Base-by-base conservation (phyloP, 768 basidiomycete genomes). In the Cystoderma amianthinum region DNA sequence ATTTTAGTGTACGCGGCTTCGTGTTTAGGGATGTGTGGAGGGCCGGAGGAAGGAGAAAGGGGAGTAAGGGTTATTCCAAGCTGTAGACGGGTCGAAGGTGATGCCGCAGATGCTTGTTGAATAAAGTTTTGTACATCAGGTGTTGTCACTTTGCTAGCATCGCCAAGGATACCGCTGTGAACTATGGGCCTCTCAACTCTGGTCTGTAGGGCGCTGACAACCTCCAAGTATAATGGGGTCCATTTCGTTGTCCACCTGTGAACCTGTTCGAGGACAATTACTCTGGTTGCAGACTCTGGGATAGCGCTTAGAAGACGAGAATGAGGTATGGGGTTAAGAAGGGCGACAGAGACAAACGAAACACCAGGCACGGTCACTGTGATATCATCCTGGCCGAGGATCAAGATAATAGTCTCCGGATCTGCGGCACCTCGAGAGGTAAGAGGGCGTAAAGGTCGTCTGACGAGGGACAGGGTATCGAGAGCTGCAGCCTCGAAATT, bases 1-100 rank as follows among this genome's bases (percentile, higher is more conserved):
- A 97, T 84, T 58, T 84, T 87, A 47, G 86, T 92, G 68, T 98
- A 98, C 7, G 92, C 83, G 2, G 77, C 65, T 64, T 99, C 96
- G 57, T 95, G 89, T 55, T 80, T 80, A 7, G 96, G 96, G n/a
- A 92, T 65, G 46, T 82, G 79, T 7, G 82, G 80, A 1, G 64
- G 43, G 22, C 60, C 44, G 17, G 65, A 43, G 19, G 56, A 39
- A 15, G 63, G 45, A n/a, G 59, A 52, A 5, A 42, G 33, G 0
- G 44, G 30, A 16, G 62, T 35, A 0, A 63, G 52, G 11, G 61
- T 48, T 23, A 56, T 43, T 21, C 79, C 79, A 13, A 87, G 64
- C 10, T 62, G 69, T 13, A 86, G 56, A 10, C 73, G 72, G 7
- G 65, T 48, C 3, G 71, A 59, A 17, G 60, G 46, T 17, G 60